These are phyloP conservation scores for Thoreauomyces humboldtii DNA, from an alignment of 192 early-diverging fungal species.

Conservation along the genomic window DNA sequence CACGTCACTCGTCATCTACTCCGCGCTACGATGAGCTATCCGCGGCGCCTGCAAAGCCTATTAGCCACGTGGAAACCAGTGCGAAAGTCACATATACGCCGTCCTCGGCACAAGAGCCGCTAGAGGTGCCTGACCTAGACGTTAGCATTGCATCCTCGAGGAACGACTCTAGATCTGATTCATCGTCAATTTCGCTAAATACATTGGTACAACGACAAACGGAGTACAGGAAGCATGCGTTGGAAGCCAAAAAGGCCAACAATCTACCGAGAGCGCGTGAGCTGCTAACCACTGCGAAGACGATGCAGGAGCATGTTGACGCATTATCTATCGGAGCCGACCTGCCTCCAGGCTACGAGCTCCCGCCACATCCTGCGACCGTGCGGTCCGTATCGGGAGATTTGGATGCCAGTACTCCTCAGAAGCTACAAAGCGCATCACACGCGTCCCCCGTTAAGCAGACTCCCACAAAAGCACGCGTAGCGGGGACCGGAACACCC, in stretches of 20 bases:
- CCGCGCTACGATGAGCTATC: background rate
- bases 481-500: conserved; percentile 27
- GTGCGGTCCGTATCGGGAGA: too few species aligned
- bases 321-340: conserved; percentile 29
- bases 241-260: conserved; percentile 51
- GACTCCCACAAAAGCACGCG: background rate
- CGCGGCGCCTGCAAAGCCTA: too few species aligned
- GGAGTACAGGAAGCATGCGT: conserved; percentile 62
- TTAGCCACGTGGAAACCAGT: too few species aligned
- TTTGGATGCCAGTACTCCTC: too few species aligned
- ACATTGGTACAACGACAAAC: conserved; percentile 34
- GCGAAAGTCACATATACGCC: too few species aligned
- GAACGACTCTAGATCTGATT: too few species aligned
- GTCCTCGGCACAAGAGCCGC: too few species aligned
- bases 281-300: conserved; percentile 46
- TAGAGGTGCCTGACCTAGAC: too few species aligned
- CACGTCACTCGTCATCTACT: background rate
- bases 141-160: too few species aligned
- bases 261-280: conserved; percentile 48
- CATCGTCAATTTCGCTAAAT: too few species aligned
- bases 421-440: too few species aligned
- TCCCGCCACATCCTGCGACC: conserved; percentile 14
- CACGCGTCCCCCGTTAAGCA: background rate
- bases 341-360: conserved; percentile 13
- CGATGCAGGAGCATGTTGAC: conserved; percentile 43